Conservation (phyloP, 345 rosid genomes). For the Lepidium africanum region DNA sequence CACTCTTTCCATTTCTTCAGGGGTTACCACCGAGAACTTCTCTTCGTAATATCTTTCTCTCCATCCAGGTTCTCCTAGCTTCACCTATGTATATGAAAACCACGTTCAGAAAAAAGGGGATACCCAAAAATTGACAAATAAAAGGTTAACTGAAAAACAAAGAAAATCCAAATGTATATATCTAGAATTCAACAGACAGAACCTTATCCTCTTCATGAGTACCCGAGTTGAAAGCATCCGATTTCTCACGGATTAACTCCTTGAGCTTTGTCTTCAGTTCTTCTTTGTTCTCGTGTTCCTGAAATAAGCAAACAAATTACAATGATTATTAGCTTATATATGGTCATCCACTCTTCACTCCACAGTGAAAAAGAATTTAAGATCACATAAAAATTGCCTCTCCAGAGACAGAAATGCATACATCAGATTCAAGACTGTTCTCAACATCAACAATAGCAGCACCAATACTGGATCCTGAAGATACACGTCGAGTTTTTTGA, state of each 20-base stretch:
- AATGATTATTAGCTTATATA: not conserved
- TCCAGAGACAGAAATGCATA: constrained; percentile 56
- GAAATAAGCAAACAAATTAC: constrained; percentile 4
- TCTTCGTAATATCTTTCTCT: constrained; percentile 93
- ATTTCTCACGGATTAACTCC: constrained; percentile 62
- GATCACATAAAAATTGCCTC: constrained; percentile 9
- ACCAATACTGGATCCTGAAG: constrained; percentile 71
- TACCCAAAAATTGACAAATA: not conserved
- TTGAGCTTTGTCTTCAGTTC: constrained; percentile 72
- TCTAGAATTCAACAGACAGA: not conserved
- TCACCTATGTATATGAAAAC: constrained; percentile 43
- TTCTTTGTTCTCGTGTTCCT: constrained; percentile 61
- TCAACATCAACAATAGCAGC: constrained; percentile 95
- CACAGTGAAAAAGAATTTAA: not conserved
- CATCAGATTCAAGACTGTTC: constrained; percentile 71
- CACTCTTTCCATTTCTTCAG: constrained; percentile 64
- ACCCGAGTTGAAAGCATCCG: constrained; percentile 69
- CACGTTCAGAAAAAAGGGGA: not conserved
- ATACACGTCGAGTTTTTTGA: constrained; percentile 40
- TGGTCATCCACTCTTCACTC: constrained; percentile 20
- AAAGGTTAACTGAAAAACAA: not conserved
- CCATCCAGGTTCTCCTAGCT: constrained; percentile 95
- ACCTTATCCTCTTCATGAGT: constrained; percentile 87
- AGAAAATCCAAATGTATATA: not conserved
- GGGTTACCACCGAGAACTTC: constrained; percentile 60